phyloP scores from a whole-genome alignment of 805 yeast genomes.

The Saturnispora serradocipensis region DNA sequence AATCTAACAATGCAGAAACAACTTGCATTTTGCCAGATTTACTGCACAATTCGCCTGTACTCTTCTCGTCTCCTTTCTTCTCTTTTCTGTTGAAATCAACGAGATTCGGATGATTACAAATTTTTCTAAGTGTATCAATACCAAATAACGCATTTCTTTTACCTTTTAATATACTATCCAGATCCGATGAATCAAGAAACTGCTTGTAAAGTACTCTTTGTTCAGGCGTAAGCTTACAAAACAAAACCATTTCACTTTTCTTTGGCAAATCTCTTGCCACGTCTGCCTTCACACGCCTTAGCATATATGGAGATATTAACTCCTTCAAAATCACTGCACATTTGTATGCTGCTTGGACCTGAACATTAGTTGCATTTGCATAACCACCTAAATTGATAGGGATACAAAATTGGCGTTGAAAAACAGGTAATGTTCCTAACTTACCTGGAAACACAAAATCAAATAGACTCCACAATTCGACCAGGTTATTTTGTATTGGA shows the following conservation, averaged over 20 bases:
- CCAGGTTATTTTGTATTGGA: slow-evolving; percentile 88
- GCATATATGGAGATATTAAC: slow-evolving; percentile 77
- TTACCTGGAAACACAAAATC: slow-evolving; percentile 95
- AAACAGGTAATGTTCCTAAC: slow-evolving; percentile 89
- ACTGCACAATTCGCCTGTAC: slow-evolving; percentile 30
- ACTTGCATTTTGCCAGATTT: slow-evolving; percentile 89
- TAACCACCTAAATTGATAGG: slow-evolving; percentile 98
- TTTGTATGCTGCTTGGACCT: slow-evolving; percentile 91
- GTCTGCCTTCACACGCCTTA: slow-evolving; percentile 82
- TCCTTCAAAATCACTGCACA: slow-evolving; percentile 90
- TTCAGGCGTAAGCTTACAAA: slow-evolving; percentile 71
- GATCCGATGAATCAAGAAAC: slow-evolving; percentile 69
- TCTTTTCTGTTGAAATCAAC: slow-evolving; percentile 35
- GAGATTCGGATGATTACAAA: slow-evolving; percentile 94
- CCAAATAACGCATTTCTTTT: slow-evolving; percentile 79
- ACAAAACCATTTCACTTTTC: slow-evolving; percentile 87
- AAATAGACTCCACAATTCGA: slow-evolving; percentile 89
- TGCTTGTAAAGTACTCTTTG: slow-evolving; percentile 69
- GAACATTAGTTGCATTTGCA: slow-evolving; percentile 92
- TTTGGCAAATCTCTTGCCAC: slow-evolving; percentile 93
- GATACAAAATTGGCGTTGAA: slow-evolving; percentile 81
- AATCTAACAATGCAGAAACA: slow-evolving; percentile 56
- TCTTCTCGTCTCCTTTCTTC: slow-evolving; percentile 14
- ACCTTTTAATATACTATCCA: slow-evolving; percentile 63
- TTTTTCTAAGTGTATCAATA: slow-evolving; percentile 80